Percentiles rank a stretch among this genome's conserved stretches.
phyloP scores from a whole-genome alignment of 1,139 yeast species.

The Torulaspora globosa region DNA sequence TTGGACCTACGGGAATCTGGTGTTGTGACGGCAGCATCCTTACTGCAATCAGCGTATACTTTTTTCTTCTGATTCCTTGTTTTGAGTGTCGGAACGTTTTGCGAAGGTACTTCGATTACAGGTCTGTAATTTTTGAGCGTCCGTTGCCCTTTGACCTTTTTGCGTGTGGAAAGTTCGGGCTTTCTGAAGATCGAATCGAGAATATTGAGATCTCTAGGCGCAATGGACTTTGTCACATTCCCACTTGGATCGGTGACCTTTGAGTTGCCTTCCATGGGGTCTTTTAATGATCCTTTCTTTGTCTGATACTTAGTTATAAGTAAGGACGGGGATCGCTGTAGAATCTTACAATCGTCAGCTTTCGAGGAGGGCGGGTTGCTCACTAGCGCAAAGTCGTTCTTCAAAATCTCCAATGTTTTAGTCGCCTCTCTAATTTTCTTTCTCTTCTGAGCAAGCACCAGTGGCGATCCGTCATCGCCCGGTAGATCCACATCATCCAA shows the following conservation, averaged over 20 bases:
- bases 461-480: constrained; percentile 26
- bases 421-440: constrained; percentile 23
- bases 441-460: constrained; percentile 28
- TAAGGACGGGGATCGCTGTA: constrained; percentile 12
- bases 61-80: constrained; percentile 8
- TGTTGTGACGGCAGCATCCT: neutral
- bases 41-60: neutral
- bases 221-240: constrained; percentile 12
- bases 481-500: neutral
- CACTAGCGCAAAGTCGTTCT: constrained; percentile 14
- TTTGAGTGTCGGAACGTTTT: constrained; percentile 11
- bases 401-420: constrained; percentile 18
- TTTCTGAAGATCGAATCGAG: constrained; percentile 29
- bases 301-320: constrained; percentile 11
- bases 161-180: constrained; percentile 3
- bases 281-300: neutral
- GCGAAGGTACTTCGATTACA: constrained; percentile 21
- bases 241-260: constrained; percentile 7
- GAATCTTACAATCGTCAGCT: constrained; percentile 5
- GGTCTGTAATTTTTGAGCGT: constrained; percentile 20
- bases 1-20: neutral
- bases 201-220: constrained; percentile 19
- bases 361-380: constrained; percentile 2
- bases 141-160: constrained; percentile 19
- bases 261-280: neutral